Base-by-base conservation (phyloP, 345 rosid species). In the Gossypium raimondii region DNA sequence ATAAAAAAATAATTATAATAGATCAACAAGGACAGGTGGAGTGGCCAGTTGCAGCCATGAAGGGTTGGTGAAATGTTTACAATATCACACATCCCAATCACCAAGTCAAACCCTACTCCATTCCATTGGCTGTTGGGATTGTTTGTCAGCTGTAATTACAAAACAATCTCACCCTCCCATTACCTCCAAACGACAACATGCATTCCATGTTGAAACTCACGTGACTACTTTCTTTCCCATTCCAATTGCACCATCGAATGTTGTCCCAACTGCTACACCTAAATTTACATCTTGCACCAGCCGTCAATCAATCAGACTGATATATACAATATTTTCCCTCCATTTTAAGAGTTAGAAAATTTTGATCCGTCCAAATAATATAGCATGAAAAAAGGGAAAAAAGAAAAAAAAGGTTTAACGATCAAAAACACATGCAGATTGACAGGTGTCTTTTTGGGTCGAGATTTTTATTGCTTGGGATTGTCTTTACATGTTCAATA, bases 331-430 rank as follows among this genome's bases (percentile, higher is more conserved):
- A 14, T 2, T 0, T 1, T 5, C 7, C 20, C 58, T 8, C 51
- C 17, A 10, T 1, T 22, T 20, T 0, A 1, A 24, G 9, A 11
- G 44, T 34, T 3, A 2, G 16, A 51, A 73, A 75, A 55, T 67
- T 75, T 41, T 64, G 67, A 34, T 64, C 80, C 76, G 82, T 83
- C n/a, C 18, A 76, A 41, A 67, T 45, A 2, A 64, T 18, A 66
- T 48, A 8, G 24, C 67, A 16, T 45, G 73, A 18, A 52, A 61
- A 34, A 34, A 34, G 4, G 38, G 38, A 34, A 34, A 34, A 34
- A 4, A 34, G 38, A 34, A 4, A 50, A 50, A 48, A 12, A 17
- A 38, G 0, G 11, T 20, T 61, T 20, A 48, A 25, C 73, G 73
- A 74, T 55, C 79, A 59, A 71, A 16, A 24, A 27, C 7, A 22